Base-by-base conservation (phyloP, 2,329 filamentous ascomycete species). In the Clarireedia homoeocarpa region DNA sequence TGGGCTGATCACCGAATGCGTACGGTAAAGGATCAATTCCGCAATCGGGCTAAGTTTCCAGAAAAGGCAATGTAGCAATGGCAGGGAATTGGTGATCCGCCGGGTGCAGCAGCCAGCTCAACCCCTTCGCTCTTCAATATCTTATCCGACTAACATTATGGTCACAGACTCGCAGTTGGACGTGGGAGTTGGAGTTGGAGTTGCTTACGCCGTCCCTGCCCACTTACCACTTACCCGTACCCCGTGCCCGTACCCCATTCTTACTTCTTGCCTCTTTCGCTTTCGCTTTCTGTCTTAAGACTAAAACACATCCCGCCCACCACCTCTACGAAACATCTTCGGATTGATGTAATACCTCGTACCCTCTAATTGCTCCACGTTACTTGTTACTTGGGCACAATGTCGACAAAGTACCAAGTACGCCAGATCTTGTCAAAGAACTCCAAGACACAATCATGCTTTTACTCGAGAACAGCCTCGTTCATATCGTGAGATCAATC, bases 401-500 rank as follows among this genome's bases (percentile, higher is more conserved):
- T 34, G 10, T 34, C 9, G 10, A 34, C 30, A 34, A 42, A 42
- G 14, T n/a, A n/a, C n/a, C 14, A 5, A 39, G 38, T n/a, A n/a
- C 15, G 17, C 9, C n/a, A 17, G 15, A 42, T 12, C 17, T 10
- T 50, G 46, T 36, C 53, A 55, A 50, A 24, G 26, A 49, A 36
- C 50, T 55, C 46, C 50, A 47, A 55, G 53, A 55, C 53, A 44
- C 26, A 9, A 44, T 17, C 53, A 50, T 23, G 24, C 20, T 20
- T 46, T 46, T 46, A 26, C 23, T 46, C 42, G 23, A 30, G 36
- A 27, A 54, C 44, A 36, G 23, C 5, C 23, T 17, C 17, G 15
- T 12, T 12, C 30, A 27, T 12, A 34, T 54, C 17, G 14, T 40
- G 27, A 48, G 44, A 54, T 39, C 27, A 48, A 34, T 39, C 48